These are phyloP conservation scores for Aspergillus homomorphus DNA, from an alignment of 495 filamentous ascomycete species.

Conservation along the genomic window DNA sequence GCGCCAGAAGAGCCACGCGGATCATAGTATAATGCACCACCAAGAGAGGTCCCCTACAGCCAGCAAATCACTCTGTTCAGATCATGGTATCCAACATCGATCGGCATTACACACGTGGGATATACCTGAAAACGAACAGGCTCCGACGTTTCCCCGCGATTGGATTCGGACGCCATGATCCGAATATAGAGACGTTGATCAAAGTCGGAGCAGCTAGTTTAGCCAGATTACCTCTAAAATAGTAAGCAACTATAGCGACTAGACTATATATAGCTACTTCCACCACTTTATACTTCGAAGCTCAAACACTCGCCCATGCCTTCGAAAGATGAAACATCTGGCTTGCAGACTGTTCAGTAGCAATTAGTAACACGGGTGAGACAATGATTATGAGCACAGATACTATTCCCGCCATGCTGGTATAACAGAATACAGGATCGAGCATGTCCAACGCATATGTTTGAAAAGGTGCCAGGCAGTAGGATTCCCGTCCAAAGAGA, in stretches of 20 bases:
- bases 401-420: background rate
- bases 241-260: no score
- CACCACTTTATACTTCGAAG: background rate
- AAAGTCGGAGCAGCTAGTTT: background rate
- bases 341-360: background rate
- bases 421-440: background rate
- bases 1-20: no score
- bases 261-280: background rate
- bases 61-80: no score
- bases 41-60: no score
- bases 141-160: background rate
- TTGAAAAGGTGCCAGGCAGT: background rate
- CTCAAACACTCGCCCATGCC: background rate
- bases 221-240: background rate
- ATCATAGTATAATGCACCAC: no score
- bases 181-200: background rate
- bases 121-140: no score
- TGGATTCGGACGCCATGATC: background rate
- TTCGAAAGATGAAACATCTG: background rate
- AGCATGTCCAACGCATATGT: background rate
- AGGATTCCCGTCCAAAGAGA: conserved; percentile 13
- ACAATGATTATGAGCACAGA: background rate
- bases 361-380: background rate
- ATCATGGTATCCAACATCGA: no score
- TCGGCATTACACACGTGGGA: no score